phyloP scores from a whole-genome alignment of 106 monocot species.

The Allium fistulosum region DNA sequence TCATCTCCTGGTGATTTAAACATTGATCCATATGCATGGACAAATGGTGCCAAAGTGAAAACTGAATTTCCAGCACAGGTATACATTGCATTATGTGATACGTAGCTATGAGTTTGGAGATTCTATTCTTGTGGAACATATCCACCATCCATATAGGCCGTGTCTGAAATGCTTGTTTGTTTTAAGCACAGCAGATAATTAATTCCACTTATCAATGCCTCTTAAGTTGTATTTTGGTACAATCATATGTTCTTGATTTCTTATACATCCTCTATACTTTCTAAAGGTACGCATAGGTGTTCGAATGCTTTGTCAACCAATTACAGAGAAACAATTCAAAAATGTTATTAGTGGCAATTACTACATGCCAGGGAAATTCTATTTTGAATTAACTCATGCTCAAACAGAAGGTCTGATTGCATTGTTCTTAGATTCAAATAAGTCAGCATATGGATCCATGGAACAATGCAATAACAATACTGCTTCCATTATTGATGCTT shows the following conservation, averaged over 20 bases:
- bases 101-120: no score
- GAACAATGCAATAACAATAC: constrained; percentile 4
- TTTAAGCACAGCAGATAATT: no score
- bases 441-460: constrained; percentile 3
- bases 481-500: neutral
- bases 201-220: no score
- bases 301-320: constrained; percentile 31
- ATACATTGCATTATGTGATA: neutral
- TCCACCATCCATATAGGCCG: no score
- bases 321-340: constrained; percentile 39
- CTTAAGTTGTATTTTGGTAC: no score
- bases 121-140: no score
- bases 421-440: constrained; percentile 22
- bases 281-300: constrained; percentile 43
- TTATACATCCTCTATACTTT: neutral
- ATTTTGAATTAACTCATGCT: constrained; percentile 55
- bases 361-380: constrained; percentile 31
- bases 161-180: no score
- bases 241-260: neutral
- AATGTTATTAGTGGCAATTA: constrained; percentile 53
- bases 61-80: constrained; percentile 76
- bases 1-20: constrained; percentile 50
- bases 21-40: constrained; percentile 73
- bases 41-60: constrained; percentile 32
- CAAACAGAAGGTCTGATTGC: constrained; percentile 36